Percentiles rank a stretch among this genome's conserved stretches.
These are phyloP conservation scores for Penicillium polonicum DNA, from an alignment of 2,329 filamentous ascomycete genomes.

Conservation along the genomic window DNA sequence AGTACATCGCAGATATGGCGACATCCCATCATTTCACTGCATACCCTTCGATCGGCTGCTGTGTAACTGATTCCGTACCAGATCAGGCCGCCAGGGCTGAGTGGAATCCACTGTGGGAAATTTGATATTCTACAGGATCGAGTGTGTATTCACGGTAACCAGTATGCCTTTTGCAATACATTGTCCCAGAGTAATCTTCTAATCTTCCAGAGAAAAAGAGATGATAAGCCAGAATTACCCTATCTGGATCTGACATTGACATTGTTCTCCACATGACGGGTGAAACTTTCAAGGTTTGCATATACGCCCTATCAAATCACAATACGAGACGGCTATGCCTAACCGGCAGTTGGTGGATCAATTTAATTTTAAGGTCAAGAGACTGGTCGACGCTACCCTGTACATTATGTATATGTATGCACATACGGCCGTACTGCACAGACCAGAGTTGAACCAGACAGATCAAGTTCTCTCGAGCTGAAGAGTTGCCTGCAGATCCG, in stretches of 20 bases:
- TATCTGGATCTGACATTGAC: background rate
- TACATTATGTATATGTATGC: background rate
- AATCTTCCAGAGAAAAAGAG: background rate
- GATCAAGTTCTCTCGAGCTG: background rate
- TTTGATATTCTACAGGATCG: background rate
- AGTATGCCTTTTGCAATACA: background rate
- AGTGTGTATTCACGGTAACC: background rate
- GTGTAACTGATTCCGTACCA: background rate
- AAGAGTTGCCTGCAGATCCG: conserved; percentile 2
- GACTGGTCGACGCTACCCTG: background rate
- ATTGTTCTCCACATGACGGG: background rate
- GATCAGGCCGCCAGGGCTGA: background rate
- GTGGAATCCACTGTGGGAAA: background rate
- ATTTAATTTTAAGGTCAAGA: conserved; percentile 3
- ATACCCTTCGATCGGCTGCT: background rate
- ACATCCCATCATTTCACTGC: background rate
- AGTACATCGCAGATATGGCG: background rate
- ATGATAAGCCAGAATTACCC: background rate
- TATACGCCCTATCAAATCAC: background rate
- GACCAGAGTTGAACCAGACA: background rate
- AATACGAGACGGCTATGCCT: background rate
- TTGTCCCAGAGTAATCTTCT: background rate
- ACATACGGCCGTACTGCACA: background rate
- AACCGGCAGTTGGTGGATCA: background rate
- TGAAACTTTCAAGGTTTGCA: background rate